Evolutionary conservation across 2,329 filamentous ascomycete species (phyloP).

Genomic region (Eutypella sp.): DNA sequence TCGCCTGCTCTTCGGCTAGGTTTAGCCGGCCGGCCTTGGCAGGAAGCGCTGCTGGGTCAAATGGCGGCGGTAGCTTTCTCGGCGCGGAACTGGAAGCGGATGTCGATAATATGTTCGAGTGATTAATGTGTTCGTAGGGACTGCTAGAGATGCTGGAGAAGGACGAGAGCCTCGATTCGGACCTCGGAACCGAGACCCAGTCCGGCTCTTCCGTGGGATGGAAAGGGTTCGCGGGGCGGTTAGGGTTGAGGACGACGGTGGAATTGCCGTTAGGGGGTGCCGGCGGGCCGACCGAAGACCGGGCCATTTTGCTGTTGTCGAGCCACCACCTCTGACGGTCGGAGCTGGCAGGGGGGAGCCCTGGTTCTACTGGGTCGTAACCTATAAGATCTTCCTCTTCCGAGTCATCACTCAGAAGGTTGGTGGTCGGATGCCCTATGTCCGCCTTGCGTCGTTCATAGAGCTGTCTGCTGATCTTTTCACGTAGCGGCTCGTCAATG

Average conservation of each 20-base stretch:
- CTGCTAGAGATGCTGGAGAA: slow-evolving; percentile 55
- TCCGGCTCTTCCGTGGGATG: slow-evolving; percentile 68
- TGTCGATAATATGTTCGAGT: slow-evolving; percentile 42
- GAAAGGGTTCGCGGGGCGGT: slow-evolving; percentile 78
- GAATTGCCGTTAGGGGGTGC: slow-evolving; percentile 40
- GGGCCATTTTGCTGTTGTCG: slow-evolving; percentile 67
- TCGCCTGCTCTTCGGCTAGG: slow-evolving; percentile 35
- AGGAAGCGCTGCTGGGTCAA: slow-evolving; percentile 41
- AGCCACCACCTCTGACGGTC: slow-evolving; percentile 69
- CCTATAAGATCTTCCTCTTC: slow-evolving; percentile 76
- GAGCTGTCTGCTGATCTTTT: slow-evolving; percentile 66
- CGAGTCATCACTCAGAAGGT: slow-evolving; percentile 50
- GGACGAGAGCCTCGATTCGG: slow-evolving; percentile 48
- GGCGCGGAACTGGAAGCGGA: slow-evolving; percentile 40
- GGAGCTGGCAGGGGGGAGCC: slow-evolving; percentile 63
- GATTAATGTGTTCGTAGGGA: slow-evolving; percentile 53
- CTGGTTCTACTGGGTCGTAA: slow-evolving; percentile 78
- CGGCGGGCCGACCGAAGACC: slow-evolving; percentile 66
- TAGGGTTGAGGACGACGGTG: slow-evolving; percentile 64
- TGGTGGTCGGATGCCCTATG: slow-evolving; percentile 58
- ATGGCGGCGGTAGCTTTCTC: slow-evolving; percentile 48
- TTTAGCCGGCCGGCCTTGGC: slow-evolving; percentile 40
- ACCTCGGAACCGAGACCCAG: slow-evolving; percentile 67
- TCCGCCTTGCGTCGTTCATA: slow-evolving; percentile 66
- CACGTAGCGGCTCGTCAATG: slow-evolving; percentile 69